Conservation (phyloP, 2,329 filamentous ascomycete genomes). For the Plectosphaerella sp. region DNA sequence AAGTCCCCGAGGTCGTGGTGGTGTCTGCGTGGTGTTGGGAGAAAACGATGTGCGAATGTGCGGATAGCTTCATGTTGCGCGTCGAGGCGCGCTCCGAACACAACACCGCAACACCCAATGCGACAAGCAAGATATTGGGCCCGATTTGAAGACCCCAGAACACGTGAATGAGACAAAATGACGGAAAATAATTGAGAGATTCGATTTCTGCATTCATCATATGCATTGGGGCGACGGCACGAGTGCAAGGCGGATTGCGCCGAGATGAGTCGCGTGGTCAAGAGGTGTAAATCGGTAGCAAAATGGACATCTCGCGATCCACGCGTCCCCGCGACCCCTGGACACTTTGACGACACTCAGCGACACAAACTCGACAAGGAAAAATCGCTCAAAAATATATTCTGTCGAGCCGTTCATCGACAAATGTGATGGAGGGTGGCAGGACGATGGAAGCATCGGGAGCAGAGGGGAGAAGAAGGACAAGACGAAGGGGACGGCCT, state of each 20-base stretch:
- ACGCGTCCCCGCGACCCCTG: slow-evolving; percentile 4
- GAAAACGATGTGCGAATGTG: slow-evolving; percentile 7
- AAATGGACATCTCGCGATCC: slow-evolving; percentile 9
- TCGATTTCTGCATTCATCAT: background rate
- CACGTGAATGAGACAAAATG: background rate
- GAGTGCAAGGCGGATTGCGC: slow-evolving; percentile 6
- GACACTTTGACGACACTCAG: slow-evolving; percentile 8
- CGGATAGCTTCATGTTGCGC: slow-evolving; percentile 12
- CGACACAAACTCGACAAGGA: slow-evolving; percentile 1
- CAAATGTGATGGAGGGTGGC: slow-evolving; percentile 11
- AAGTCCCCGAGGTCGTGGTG: too few relatives aligned
- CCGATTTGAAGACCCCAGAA: background rate
- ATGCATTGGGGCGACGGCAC: slow-evolving; percentile 3
- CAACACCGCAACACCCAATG: background rate
- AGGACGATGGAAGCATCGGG: slow-evolving; percentile 1
- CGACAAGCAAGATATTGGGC: slow-evolving; percentile 1
- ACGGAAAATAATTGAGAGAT: slow-evolving; percentile 6
- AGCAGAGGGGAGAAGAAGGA: slow-evolving; percentile 5
- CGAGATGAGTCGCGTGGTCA: slow-evolving; percentile 4
- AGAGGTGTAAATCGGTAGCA: slow-evolving; percentile 2
- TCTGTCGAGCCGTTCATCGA: slow-evolving; percentile 5
- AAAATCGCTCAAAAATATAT: slow-evolving; percentile 1
- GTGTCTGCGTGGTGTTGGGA: background rate
- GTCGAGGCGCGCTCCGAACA: slow-evolving; percentile 1
- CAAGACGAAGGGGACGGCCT: slow-evolving; percentile 3